Evolutionary conservation across 2,329 filamentous ascomycete species (phyloP).

Genomic region (Diaporthe vexans): DNA sequence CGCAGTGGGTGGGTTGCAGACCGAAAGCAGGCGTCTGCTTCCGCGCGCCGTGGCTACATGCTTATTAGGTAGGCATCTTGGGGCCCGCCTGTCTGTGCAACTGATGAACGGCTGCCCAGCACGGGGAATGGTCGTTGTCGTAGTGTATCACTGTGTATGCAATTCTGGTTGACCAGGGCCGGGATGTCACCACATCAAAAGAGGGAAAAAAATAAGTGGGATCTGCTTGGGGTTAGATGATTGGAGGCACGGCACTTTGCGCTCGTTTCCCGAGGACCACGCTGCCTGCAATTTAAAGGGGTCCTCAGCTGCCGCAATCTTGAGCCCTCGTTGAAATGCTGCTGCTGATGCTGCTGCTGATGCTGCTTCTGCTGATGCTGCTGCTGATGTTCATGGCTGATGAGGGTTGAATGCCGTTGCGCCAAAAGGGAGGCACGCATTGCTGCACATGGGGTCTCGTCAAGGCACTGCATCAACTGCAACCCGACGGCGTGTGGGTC

Average conservation of each 20-base stretch:
- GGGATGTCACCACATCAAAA: constrained; percentile 18
- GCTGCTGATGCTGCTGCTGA: background rate
- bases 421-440: constrained; percentile 8
- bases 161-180: constrained; percentile 23
- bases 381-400: no score
- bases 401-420: background rate
- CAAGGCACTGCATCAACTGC: constrained; percentile 4
- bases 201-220: constrained; percentile 31
- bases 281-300: constrained; percentile 40
- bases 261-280: constrained; percentile 19
- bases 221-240: constrained; percentile 29
- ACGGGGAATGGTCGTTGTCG: background rate
- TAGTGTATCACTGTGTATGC: no score
- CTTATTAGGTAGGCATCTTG: no score
- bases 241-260: constrained; percentile 28
- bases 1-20: constrained; percentile 9
- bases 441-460: background rate
- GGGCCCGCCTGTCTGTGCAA: no score
- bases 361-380: background rate
- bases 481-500: background rate
- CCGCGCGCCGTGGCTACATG: background rate
- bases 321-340: constrained; percentile 19
- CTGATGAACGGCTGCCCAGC: constrained; percentile 3
- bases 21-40: constrained; percentile 3
- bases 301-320: constrained; percentile 32